Percentiles rank a stretch among this genome's conserved stretches.
Evolutionary conservation across 257 asterid species (phyloP).

Genomic region (Avicennia marina): DNA sequence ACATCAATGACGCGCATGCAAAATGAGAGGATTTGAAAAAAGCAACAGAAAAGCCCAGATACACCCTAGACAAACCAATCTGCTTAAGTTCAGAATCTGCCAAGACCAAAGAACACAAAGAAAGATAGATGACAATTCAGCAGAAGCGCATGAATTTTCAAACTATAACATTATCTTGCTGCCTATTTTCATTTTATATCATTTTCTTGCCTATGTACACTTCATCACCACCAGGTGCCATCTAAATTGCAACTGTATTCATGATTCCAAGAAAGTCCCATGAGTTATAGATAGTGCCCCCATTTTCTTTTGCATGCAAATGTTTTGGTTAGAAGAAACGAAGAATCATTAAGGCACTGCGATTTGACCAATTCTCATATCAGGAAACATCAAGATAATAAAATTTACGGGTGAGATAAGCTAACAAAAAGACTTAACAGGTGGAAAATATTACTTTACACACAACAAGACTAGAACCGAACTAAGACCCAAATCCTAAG

Average conservation of each 20-base stretch:
- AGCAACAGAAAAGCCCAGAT: not conserved
- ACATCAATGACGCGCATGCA: too few species aligned
- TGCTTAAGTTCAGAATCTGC: not conserved
- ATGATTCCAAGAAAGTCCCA: not conserved
- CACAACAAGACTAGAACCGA: not conserved
- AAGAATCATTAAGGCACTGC: too few species aligned
- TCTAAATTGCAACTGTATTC: not conserved
- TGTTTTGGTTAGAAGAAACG: not conserved
- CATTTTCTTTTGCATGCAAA: not conserved
- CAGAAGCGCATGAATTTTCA: not conserved
- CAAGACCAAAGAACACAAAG: not conserved
- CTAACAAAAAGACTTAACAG: not conserved
- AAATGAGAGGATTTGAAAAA: not conserved
- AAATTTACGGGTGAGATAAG: not conserved
- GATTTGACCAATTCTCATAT: not conserved
- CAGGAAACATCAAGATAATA: not conserved
- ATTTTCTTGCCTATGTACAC: not conserved
- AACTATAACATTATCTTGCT: not conserved
- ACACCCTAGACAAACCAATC: not conserved
- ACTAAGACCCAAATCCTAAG: not conserved
- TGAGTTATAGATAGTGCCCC: not conserved
- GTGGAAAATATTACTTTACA: not conserved
- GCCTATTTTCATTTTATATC: too few species aligned
- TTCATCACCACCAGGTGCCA: not conserved
- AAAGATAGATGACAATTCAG: not conserved